Conservation (phyloP, 148 eudicot species). For the Fagopyrum homotropicum region DNA sequence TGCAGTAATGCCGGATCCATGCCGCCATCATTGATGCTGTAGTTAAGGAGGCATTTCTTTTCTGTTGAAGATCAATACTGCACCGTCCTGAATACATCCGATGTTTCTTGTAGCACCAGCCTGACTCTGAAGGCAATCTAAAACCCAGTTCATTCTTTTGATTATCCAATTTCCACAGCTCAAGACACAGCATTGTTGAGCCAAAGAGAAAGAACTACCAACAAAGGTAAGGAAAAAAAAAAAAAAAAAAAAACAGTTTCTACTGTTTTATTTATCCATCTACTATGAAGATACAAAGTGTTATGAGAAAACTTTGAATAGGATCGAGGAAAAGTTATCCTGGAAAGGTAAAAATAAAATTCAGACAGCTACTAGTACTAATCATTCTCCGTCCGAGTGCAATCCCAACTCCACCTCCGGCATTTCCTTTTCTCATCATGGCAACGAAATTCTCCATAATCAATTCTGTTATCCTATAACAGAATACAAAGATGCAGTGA, state of each 20-base stretch:
- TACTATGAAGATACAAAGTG: neutral
- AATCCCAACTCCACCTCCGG: constrained; percentile 23
- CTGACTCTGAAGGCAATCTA: neutral
- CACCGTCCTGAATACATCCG: too few species aligned
- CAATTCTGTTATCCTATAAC: constrained; percentile 78
- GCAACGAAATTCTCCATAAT: constrained; percentile 91
- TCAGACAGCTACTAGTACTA: neutral
- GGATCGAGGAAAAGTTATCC: neutral
- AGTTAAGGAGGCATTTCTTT: too few species aligned
- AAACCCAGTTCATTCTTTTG: neutral
- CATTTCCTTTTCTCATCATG: constrained; percentile 91
- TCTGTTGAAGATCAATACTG: too few species aligned
- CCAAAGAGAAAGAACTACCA: neutral
- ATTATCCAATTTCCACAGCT: neutral
- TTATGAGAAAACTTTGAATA: neutral
- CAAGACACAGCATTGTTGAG: neutral
- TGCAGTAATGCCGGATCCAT: too few species aligned
- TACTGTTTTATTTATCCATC: neutral
- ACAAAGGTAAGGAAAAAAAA: too few species aligned
- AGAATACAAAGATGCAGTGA: neutral
- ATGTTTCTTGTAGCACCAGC: neutral
- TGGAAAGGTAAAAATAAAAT: neutral
- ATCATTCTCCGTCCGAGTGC: constrained; percentile 75
- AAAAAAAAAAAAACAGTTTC: too few species aligned
- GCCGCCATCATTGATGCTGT: too few species aligned